phyloP scores from a whole-genome alignment of 352 stramenopile species.

The Phytopythium cucurbitacearum region DNA sequence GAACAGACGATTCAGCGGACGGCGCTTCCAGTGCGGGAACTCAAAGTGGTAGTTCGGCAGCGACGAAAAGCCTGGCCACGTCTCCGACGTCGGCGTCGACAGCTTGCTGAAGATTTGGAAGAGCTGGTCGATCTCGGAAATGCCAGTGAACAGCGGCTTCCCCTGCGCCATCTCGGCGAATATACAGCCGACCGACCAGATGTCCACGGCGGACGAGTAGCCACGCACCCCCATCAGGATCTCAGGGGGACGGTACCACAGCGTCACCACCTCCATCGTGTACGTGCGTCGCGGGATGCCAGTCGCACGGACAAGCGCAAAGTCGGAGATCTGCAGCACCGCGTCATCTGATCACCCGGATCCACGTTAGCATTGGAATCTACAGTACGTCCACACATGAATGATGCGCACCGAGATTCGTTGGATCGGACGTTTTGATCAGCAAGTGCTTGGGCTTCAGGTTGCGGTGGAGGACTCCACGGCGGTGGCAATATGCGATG shows the following conservation, averaged over 20 bases:
- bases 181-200: conserved; percentile 96
- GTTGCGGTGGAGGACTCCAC: conserved; percentile 87
- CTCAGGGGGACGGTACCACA: conserved; percentile 90
- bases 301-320: conserved; percentile 84
- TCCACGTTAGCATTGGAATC: conserved; percentile 1
- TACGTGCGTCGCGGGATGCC: conserved; percentile 86
- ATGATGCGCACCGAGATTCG: conserved; percentile 45
- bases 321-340: conserved; percentile 83
- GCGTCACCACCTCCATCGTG: conserved; percentile 89
- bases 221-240: conserved; percentile 87
- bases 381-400: background rate
- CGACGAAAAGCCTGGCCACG: conserved; percentile 95
- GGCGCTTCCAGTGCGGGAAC: conserved; percentile 76
- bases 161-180: conserved; percentile 96
- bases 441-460: conserved; percentile 89
- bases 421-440: conserved; percentile 64
- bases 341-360: conserved; percentile 35
- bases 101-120: conserved; percentile 91
- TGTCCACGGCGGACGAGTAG: conserved; percentile 87
- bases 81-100: conserved; percentile 95
- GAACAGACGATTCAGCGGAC: conserved; percentile 66
- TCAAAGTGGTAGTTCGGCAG: conserved; percentile 97
- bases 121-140: conserved; percentile 81
- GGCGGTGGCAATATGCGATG: conserved; percentile 85
- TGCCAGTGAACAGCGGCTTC: conserved; percentile 78